Evolutionary conservation across 2,329 filamentous ascomycete species (phyloP).

Genomic region (Elsinoe arachidis): DNA sequence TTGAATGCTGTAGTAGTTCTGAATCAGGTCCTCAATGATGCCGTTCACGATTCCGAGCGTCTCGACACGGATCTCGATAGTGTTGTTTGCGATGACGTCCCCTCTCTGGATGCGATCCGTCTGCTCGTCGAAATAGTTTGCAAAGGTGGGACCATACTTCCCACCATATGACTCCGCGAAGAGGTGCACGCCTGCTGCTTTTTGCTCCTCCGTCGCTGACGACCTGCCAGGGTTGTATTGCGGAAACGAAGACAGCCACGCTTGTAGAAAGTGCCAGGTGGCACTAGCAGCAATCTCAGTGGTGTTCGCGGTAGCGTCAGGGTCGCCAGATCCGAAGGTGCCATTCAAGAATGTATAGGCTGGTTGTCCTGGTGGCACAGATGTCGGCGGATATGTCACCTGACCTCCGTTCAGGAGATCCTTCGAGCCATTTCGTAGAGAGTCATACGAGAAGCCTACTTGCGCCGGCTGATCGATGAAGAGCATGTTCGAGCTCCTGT

Average conservation of each 20-base stretch:
- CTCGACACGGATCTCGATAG: constrained; percentile 51
- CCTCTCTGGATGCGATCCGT: constrained; percentile 26
- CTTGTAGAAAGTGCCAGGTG: constrained; percentile 58
- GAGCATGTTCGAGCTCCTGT: constrained; percentile 50
- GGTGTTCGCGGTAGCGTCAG: constrained; percentile 25
- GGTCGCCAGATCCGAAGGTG: constrained; percentile 53
- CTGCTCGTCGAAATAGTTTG: constrained; percentile 18
- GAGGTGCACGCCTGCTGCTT: constrained; percentile 45
- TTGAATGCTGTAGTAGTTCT: constrained; percentile 48
- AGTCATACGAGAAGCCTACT: constrained; percentile 61
- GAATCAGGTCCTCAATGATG: constrained; percentile 56
- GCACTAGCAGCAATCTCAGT: constrained; percentile 34
- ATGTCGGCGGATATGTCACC: constrained; percentile 32
- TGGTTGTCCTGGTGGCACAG: constrained; percentile 30
- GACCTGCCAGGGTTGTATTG: constrained; percentile 35
- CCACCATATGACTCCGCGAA: constrained; percentile 59
- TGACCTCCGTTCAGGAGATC: constrained; percentile 35
- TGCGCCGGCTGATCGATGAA: constrained; percentile 59
- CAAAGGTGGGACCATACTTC: constrained; percentile 23
- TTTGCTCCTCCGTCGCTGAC: constrained; percentile 30
- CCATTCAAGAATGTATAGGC: constrained; percentile 48
- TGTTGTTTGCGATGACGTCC: constrained; percentile 40
- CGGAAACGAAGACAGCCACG: constrained; percentile 40
- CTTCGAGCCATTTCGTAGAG: constrained; percentile 51
- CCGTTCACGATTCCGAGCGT: constrained; percentile 65